Percentiles rank a stretch among this genome's conserved stretches.
Evolutionary conservation across 2,329 filamentous ascomycete species (phyloP).

Genomic region (Paramyrothecium roridum): DNA sequence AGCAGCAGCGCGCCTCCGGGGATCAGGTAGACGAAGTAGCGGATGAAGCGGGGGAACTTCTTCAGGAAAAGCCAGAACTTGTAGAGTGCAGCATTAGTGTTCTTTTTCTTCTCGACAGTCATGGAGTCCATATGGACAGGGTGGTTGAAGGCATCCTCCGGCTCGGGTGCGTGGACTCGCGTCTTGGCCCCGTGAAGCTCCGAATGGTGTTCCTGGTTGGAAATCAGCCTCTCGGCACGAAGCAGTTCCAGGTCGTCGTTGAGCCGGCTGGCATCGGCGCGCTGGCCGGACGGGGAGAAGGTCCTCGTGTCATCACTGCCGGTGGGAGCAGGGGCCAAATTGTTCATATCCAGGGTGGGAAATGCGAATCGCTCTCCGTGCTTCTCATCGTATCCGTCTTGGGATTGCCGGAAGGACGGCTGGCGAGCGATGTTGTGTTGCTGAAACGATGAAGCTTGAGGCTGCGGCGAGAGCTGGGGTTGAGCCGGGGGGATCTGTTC

Average conservation of each 20-base stretch:
- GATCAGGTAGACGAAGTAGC: constrained; percentile 46
- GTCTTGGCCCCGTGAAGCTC: constrained; percentile 17
- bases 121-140: constrained; percentile 19
- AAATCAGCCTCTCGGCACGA: constrained; percentile 43
- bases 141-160: constrained; percentile 46
- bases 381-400: constrained; percentile 13
- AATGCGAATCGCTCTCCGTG: constrained; percentile 2
- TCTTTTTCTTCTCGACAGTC: constrained; percentile 22
- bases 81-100: constrained; percentile 29
- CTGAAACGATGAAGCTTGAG: neutral
- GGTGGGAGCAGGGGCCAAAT: constrained; percentile 12
- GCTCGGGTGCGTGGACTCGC: constrained; percentile 29
- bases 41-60: constrained; percentile 47
- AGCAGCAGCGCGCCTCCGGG: constrained; percentile 42
- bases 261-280: constrained; percentile 33
- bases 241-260: constrained; percentile 48
- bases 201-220: constrained; percentile 36
- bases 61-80: constrained; percentile 41
- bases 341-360: constrained; percentile 22
- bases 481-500: neutral
- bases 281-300: constrained; percentile 21
- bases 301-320: constrained; percentile 12
- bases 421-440: neutral
- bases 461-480: neutral
- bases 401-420: neutral